Evolutionary conservation across 192 early-diverging fungal species (phyloP).

Genomic region (Backusella circina): DNA sequence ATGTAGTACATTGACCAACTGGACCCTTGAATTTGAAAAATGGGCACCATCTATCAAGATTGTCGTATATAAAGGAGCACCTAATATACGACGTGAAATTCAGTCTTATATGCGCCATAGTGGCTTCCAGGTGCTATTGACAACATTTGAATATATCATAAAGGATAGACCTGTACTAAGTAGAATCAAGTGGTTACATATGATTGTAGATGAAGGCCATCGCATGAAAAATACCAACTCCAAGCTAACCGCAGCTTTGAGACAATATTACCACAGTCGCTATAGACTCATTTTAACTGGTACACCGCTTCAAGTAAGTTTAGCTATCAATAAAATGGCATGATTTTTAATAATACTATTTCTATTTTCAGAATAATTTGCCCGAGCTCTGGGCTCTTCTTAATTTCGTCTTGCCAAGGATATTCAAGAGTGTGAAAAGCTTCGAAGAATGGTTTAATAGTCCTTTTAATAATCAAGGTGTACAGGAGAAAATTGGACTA

Average conservation of each 20-base stretch:
- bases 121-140: constrained; percentile 95
- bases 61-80: constrained; percentile 92
- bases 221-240: constrained; percentile 96
- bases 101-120: constrained; percentile 68
- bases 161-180: constrained; percentile 83
- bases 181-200: constrained; percentile 95
- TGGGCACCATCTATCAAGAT: constrained; percentile 91
- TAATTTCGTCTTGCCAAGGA: constrained; percentile 94
- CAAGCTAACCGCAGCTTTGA: constrained; percentile 81
- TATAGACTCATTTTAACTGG: constrained; percentile 97
- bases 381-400: constrained; percentile 96
- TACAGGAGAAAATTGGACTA: constrained; percentile 86
- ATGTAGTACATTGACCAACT: constrained; percentile 86
- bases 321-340: not conserved
- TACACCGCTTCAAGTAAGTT: constrained; percentile 83
- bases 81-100: constrained; percentile 66
- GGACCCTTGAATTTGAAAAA: constrained; percentile 96
- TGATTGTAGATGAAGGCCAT: constrained; percentile 99
- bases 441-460: constrained; percentile 99
- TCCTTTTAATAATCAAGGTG: constrained; percentile 80
- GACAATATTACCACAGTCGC: constrained; percentile 84
- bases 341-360: not conserved
- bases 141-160: constrained; percentile 97
- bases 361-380: constrained; percentile 76
- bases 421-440: constrained; percentile 94